A percentile compares a stretch with the other conserved stretches of the same genome.
phyloP scores from a whole-genome alignment of 805 yeast genomes.

The Candida anglica region DNA sequence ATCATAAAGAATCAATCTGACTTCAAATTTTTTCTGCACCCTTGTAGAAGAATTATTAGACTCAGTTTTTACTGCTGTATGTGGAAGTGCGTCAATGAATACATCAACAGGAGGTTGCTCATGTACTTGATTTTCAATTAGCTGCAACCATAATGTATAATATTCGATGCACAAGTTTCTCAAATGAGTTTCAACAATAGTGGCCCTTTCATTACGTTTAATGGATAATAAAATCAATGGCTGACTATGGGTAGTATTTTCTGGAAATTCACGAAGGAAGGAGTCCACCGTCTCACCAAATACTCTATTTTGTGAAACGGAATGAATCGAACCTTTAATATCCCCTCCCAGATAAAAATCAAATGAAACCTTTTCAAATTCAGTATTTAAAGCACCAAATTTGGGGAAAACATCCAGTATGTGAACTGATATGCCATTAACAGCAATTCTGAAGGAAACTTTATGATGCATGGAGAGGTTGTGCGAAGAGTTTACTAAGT shows the following conservation, averaged over 20 bases:
- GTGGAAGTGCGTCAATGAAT: constrained; percentile 1
- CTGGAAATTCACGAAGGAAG: constrained; percentile 19
- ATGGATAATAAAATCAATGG: constrained; percentile 22
- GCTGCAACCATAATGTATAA: constrained; percentile 53
- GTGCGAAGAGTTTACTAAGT: no score
- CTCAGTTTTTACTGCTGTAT: background rate
- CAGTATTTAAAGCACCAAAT: constrained; percentile 23
- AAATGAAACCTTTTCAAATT: constrained; percentile 11
- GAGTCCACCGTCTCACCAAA: constrained; percentile 8
- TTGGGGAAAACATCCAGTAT: constrained; percentile 13
- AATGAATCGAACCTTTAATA: constrained; percentile 18
- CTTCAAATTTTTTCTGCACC: constrained; percentile 13
- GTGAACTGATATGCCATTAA: constrained; percentile 15
- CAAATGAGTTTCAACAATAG: constrained; percentile 38
- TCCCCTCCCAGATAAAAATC: constrained; percentile 15
- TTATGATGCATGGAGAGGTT: constrained; percentile 7
- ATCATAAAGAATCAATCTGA: constrained; percentile 41
- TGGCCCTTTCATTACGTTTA: constrained; percentile 22
- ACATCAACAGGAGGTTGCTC: constrained; percentile 5
- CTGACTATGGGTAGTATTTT: constrained; percentile 5
- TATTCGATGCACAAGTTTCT: constrained; percentile 52
- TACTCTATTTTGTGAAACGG: constrained; percentile 13
- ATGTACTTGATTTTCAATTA: constrained; percentile 29
- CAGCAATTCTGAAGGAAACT: constrained; percentile 24
- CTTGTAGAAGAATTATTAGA: background rate